Conservation (phyloP, 495 filamentous ascomycete species). For the Melanomma pulvis-pyrius region DNA sequence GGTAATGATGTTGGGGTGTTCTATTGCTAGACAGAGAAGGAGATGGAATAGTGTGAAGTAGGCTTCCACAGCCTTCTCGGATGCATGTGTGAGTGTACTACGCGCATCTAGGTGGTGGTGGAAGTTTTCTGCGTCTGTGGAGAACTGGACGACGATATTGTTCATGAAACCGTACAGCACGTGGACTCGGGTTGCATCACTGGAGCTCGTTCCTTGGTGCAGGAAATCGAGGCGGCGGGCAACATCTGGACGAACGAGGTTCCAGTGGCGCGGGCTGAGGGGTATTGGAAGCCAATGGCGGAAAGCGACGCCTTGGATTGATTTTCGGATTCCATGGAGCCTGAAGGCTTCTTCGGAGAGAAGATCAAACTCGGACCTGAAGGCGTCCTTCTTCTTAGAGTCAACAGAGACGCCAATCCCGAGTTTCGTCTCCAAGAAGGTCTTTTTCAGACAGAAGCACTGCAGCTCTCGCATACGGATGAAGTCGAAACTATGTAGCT, state of each 20-base stretch:
- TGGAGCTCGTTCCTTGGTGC: conserved; percentile 18
- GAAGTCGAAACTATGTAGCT: conserved; percentile 48
- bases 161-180: conserved; percentile 58
- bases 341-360: conserved; percentile 49
- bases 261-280: conserved; percentile 53
- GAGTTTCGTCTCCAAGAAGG: conserved; percentile 46
- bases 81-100: conserved; percentile 52
- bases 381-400: background rate
- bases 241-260: conserved; percentile 40
- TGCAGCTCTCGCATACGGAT: conserved; percentile 54
- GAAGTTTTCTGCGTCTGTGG: conserved; percentile 37
- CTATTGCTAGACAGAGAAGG: conserved; percentile 48
- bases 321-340: conserved; percentile 40
- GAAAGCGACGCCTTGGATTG: conserved; percentile 50
- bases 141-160: conserved; percentile 55
- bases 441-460: conserved; percentile 55
- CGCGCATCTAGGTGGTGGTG: conserved; percentile 10
- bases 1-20: conserved; percentile 25
- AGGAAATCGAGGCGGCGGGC: conserved; percentile 32
- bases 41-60: conserved; percentile 60
- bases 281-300: conserved; percentile 54
- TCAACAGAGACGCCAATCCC: conserved; percentile 51
- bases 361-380: conserved; percentile 55
- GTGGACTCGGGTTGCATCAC: conserved; percentile 23
- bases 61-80: conserved; percentile 57